Percentiles rank a stretch among this genome's conserved stretches.
Evolutionary conservation across 805 yeast genomes (phyloP).

Genomic region (Danielozyma ontarioensis): DNA sequence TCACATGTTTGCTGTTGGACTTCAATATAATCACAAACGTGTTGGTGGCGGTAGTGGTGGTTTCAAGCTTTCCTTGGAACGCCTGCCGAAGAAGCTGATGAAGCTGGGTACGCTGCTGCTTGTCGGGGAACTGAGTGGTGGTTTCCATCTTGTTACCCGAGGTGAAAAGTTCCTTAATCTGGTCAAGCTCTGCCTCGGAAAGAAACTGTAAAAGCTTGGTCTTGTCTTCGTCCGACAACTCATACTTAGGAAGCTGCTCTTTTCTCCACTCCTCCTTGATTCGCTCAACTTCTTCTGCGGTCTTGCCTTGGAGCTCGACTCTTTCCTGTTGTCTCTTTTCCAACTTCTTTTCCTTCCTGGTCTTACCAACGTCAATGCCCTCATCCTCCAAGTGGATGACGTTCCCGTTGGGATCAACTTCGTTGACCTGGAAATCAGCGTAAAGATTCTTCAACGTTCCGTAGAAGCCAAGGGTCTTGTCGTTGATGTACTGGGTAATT

Average conservation of each 20-base stretch:
- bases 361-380: slow-evolving; percentile 50
- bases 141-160: slow-evolving; percentile 59
- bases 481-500: slow-evolving; percentile 63
- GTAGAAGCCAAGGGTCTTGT: slow-evolving; percentile 52
- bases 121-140: slow-evolving; percentile 52
- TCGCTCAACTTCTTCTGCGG: slow-evolving; percentile 27
- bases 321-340: slow-evolving; percentile 38
- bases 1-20: slow-evolving; percentile 21
- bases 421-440: slow-evolving; percentile 92
- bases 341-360: slow-evolving; percentile 44
- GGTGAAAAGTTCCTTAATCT: slow-evolving; percentile 49
- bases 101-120: slow-evolving; percentile 66
- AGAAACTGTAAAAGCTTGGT: slow-evolving; percentile 46
- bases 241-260: slow-evolving; percentile 29
- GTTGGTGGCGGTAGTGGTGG: slow-evolving; percentile 67
- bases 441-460: slow-evolving; percentile 86
- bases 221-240: slow-evolving; percentile 42
- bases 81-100: slow-evolving; percentile 74
- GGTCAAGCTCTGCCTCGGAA: slow-evolving; percentile 55
- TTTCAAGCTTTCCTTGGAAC: slow-evolving; percentile 70
- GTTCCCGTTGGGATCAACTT: slow-evolving; percentile 60
- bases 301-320: slow-evolving; percentile 21
- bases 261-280: slow-evolving; percentile 15
- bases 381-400: slow-evolving; percentile 74
- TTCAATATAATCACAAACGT: slow-evolving; percentile 55